These are phyloP conservation scores for Nematocida displodere DNA, from an alignment of 371 early-diverging fungal genomes.

Conservation along the genomic window DNA sequence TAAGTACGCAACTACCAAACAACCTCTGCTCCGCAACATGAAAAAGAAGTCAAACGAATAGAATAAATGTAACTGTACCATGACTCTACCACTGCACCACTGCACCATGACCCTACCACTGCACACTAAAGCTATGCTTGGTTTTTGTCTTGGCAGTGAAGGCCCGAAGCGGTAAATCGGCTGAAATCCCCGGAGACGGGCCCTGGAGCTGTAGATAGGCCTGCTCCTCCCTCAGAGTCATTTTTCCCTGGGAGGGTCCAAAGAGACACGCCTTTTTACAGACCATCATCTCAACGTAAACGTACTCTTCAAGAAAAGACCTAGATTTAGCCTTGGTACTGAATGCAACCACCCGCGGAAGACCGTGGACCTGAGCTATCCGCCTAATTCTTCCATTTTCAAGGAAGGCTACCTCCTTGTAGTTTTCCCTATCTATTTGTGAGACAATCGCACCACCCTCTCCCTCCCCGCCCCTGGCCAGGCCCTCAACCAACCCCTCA, in stretches of 20 bases:
- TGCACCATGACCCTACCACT: background rate
- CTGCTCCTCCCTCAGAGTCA: no score
- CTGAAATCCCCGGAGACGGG: no score
- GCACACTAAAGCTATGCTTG: background rate
- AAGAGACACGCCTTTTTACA: constrained; percentile 32
- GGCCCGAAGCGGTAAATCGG: no score
- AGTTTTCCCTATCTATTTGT: constrained; percentile 4
- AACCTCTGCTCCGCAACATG: constrained; percentile 41
- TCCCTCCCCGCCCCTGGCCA: background rate
- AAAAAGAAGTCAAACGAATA: constrained; percentile 1
- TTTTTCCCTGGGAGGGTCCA: constrained; percentile 42
- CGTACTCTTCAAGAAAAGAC: background rate
- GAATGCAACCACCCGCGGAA: constrained; percentile 39
- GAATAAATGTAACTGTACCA: constrained; percentile 14
- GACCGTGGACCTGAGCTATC: constrained; percentile 18
- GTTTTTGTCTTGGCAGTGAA: no score
- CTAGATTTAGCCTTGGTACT: constrained; percentile 9
- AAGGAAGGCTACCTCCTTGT: constrained; percentile 6
- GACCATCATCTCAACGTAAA: constrained; percentile 39
- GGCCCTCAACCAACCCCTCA: background rate
- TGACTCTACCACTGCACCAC: background rate
- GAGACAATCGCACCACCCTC: background rate
- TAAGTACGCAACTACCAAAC: constrained; percentile 28
- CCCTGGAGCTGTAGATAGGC: no score
- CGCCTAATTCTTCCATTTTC: background rate